A percentile compares a stretch with the other conserved stretches of the same genome.
Evolutionary conservation across 2,329 filamentous ascomycete genomes (phyloP).

Genomic region (Endoconidiophora polonica): DNA sequence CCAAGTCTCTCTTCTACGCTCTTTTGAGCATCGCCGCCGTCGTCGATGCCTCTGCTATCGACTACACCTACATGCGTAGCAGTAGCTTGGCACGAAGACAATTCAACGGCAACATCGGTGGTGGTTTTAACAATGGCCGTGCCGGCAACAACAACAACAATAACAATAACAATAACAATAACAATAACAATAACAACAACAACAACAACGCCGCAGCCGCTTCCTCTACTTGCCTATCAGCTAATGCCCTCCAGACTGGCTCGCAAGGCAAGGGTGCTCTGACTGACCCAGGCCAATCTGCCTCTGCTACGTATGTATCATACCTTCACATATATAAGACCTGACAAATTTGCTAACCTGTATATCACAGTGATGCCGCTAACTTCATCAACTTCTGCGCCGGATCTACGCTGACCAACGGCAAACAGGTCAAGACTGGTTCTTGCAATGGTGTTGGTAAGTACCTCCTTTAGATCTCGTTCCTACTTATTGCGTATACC

Average conservation of each 20-base stretch:
- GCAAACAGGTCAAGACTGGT: slow-evolving; percentile 37
- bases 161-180: slow-evolving; percentile 17
- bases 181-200: slow-evolving; percentile 14
- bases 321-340: not conserved
- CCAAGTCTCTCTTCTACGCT: slow-evolving; percentile 32
- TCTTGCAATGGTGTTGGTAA: slow-evolving; percentile 48
- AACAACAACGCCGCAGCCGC: slow-evolving; percentile 18
- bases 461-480: slow-evolving; percentile 16
- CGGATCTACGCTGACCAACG: slow-evolving; percentile 40
- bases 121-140: slow-evolving; percentile 11
- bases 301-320: slow-evolving; percentile 33
- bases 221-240: slow-evolving; percentile 23
- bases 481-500: not conserved
- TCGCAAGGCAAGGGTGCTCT: slow-evolving; percentile 32
- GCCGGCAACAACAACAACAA: slow-evolving; percentile 10
- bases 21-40: slow-evolving; percentile 31
- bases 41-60: slow-evolving; percentile 28
- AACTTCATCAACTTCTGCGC: slow-evolving; percentile 50
- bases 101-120: slow-evolving; percentile 16
- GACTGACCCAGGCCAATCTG: slow-evolving; percentile 30
- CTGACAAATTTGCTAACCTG: slow-evolving; percentile 14
- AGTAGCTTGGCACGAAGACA: slow-evolving; percentile 27
- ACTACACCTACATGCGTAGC: slow-evolving; percentile 22
- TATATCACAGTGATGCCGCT: slow-evolving; percentile 29
- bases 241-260: slow-evolving; percentile 31